Conservation (phyloP, 2,329 filamentous ascomycete genomes). For the Sclerotiophoma versabilis region DNA sequence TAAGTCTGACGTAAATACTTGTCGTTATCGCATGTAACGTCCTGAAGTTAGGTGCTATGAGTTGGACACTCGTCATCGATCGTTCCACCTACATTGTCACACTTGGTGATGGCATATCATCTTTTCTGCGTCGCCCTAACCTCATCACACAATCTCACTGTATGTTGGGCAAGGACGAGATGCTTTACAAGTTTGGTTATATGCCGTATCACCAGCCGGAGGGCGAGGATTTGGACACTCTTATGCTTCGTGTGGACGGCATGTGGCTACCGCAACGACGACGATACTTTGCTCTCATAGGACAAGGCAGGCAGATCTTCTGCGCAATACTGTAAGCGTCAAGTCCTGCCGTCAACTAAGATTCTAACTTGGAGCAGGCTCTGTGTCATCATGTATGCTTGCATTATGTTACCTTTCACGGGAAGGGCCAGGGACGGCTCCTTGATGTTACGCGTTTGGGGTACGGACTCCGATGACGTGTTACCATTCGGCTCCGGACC, state of each 20-base stretch:
- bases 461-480: neutral
- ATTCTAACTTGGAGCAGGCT: neutral
- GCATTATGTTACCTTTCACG: neutral
- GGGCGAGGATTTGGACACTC: neutral
- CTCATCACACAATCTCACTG: neutral
- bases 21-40: slow-evolving; percentile 22
- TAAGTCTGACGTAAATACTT: slow-evolving; percentile 24
- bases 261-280: slow-evolving; percentile 1
- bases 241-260: neutral
- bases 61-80: slow-evolving; percentile 17
- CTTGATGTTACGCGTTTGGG: neutral
- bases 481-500: neutral
- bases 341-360: neutral
- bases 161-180: slow-evolving; percentile 2
- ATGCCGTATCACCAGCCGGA: neutral
- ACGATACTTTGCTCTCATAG: neutral
- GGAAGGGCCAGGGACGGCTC: neutral
- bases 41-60: slow-evolving; percentile 24
- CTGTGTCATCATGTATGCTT: neutral
- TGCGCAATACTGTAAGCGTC: slow-evolving; percentile 1
- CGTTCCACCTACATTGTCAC: slow-evolving; percentile 24
- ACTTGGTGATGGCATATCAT: slow-evolving; percentile 24
- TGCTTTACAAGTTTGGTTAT: neutral
- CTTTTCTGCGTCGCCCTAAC: slow-evolving; percentile 24
- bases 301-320: neutral